Percentiles rank a stretch among this genome's conserved stretches.
Evolutionary conservation across 257 asterid genomes (phyloP).

Genomic region (Fraxinus pennsylvanica): DNA sequence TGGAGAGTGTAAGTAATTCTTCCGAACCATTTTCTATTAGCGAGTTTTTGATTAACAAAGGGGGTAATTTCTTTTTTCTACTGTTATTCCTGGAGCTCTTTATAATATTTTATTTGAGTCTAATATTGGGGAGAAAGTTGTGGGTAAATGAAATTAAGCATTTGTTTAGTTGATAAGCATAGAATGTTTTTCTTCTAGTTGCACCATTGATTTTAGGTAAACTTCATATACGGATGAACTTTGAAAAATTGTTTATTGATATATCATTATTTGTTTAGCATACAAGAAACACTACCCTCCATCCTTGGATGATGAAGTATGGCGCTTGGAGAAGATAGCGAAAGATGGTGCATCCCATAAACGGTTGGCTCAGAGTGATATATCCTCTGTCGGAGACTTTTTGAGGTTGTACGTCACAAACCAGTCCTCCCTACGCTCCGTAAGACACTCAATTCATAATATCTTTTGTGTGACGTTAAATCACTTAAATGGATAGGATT

Average conservation of each 20-base stretch:
- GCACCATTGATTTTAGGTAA: not conserved
- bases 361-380: conserved; percentile 34
- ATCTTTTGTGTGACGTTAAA: not conserved
- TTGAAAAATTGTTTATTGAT: conserved; percentile 15
- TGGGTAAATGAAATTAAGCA: not conserved
- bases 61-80: not conserved
- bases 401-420: conserved; percentile 46
- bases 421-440: conserved; percentile 47
- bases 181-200: conserved; percentile 7
- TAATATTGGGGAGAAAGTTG: not conserved
- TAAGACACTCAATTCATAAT: conserved; percentile 43
- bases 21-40: not conserved
- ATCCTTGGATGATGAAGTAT: conserved; percentile 55
- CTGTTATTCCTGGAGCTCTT: not conserved
- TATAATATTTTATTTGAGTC: not conserved
- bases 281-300: conserved; percentile 84
- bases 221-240: not conserved
- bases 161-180: not conserved
- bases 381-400: conserved; percentile 58
- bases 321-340: conserved; percentile 86
- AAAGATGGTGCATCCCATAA: conserved; percentile 68
- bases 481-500: conserved; percentile 1
- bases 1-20: conserved; percentile 69
- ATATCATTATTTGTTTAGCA: conserved; percentile 41
- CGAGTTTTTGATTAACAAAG: not conserved